A percentile compares a stretch with the other conserved stretches of the same genome.
Conservation (phyloP, 495 filamentous ascomycete genomes). For the Aspergillus sclerotiicarbonarius region DNA sequence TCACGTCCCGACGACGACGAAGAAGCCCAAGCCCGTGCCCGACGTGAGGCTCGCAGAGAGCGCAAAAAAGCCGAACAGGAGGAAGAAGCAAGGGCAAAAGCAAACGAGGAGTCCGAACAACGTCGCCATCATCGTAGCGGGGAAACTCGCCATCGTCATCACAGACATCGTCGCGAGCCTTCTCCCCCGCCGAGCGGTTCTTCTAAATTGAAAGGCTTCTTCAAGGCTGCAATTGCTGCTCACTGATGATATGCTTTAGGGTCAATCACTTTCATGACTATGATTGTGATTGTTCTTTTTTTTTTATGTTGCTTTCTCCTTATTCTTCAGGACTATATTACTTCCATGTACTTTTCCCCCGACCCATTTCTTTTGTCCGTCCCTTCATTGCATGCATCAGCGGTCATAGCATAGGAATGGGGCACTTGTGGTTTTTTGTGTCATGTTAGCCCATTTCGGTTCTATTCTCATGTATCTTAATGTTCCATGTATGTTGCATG, state of each 20-base stretch:
- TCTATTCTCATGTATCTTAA: background rate
- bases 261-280: too few relatives aligned
- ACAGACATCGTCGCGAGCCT: constrained; percentile 33
- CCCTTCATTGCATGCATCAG: constrained; percentile 1
- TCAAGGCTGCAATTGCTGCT: constrained; percentile 37
- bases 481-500: background rate
- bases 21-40: constrained; percentile 8
- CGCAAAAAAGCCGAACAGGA: constrained; percentile 12
- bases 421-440: constrained; percentile 1
- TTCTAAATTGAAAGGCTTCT: constrained; percentile 38
- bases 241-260: too few relatives aligned
- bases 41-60: constrained; percentile 16
- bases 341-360: background rate
- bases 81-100: constrained; percentile 6
- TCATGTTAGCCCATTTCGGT: background rate
- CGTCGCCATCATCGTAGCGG: constrained; percentile 23
- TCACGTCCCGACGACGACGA: constrained; percentile 26
- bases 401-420: background rate
- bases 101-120: constrained; percentile 21
- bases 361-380: background rate
- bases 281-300: constrained; percentile 4
- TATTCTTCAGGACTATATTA: constrained; percentile 13
- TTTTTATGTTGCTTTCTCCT: background rate
- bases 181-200: constrained; percentile 29
- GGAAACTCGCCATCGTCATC: constrained; percentile 31